Evolutionary conservation across 305 asterid species (phyloP).

Genomic region (Fraxinus velutina): DNA sequence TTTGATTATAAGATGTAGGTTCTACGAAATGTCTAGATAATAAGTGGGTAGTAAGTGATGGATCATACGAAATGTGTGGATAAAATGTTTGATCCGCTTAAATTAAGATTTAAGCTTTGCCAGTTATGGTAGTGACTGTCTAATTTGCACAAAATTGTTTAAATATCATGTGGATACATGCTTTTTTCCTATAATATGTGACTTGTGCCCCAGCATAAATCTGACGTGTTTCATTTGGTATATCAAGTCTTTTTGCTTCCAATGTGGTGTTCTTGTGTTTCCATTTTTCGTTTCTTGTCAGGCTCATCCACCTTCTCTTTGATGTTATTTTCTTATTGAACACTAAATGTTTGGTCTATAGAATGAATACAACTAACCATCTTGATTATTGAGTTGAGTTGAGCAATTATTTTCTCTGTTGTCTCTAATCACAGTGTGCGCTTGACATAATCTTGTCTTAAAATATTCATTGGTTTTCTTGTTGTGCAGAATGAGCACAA

Average conservation of each 20-base stretch:
- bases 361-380: neutral
- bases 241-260: too few species aligned
- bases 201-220: neutral
- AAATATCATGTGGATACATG: neutral
- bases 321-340: neutral
- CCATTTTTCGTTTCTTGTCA: neutral
- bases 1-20: neutral
- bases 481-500: slow-evolving; percentile 68
- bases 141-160: neutral
- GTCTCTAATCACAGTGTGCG: neutral
- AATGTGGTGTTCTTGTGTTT: neutral
- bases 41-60: neutral
- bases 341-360: neutral
- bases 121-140: neutral
- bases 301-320: neutral
- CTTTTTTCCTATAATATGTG: neutral
- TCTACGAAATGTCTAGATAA: neutral
- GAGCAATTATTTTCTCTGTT: neutral
- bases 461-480: neutral
- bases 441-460: neutral
- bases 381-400: neutral
- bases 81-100: neutral
- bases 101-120: neutral
- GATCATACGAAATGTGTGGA: neutral
- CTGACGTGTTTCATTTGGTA: neutral